Base-by-base conservation (phyloP, 1,139 yeast genomes). In the Pneumocystis oryctolagi region DNA sequence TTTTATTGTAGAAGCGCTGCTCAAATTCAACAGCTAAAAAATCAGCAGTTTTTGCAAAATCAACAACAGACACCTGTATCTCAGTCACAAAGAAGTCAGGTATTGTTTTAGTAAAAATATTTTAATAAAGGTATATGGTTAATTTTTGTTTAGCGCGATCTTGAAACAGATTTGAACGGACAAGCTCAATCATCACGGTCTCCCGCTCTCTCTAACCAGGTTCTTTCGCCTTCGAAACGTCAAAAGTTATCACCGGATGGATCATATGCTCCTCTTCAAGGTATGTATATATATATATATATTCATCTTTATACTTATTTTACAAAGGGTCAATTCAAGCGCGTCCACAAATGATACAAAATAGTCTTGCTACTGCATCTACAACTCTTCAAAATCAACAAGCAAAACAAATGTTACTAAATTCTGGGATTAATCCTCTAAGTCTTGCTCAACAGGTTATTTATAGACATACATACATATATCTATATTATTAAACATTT, bases 221-320 rank as follows among this genome's bases (percentile, higher is more conserved):
- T 67, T n/a, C 65, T 65, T 6, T 73, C 76, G 12, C 76, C 76
- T 1, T 69, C 75, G 16, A 74, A 74, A 63, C 70, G 77, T 5
- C 76, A 72, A 64, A 69, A 76, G 9, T 66, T 74, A 18, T 73
- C 76, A 16, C 76, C 77, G 1, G 76, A 74, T 42, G 74, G 75
- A 9, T 66, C 71, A 8, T 72, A 70, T 63, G 67, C 69, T 31
- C 68, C 66, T 56, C 63, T 66, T 18, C 63, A 64, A 0, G 59
- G 55, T 40, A 25, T 35, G 28, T 32, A 35, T 25, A 9, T 18
- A 1, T 37, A 25, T 25, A 20, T 34, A 18, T 57, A 35, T 35
- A 20, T 37, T 28, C 16, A 35, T 20, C n/a, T n/a, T n/a, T n/a
- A n/a, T n/a, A n/a, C n/a, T n/a, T n/a, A 25, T 34, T 57, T 40